Conservation (phyloP, 2,329 filamentous ascomycete species). For the Rhinocladiella similis region DNA sequence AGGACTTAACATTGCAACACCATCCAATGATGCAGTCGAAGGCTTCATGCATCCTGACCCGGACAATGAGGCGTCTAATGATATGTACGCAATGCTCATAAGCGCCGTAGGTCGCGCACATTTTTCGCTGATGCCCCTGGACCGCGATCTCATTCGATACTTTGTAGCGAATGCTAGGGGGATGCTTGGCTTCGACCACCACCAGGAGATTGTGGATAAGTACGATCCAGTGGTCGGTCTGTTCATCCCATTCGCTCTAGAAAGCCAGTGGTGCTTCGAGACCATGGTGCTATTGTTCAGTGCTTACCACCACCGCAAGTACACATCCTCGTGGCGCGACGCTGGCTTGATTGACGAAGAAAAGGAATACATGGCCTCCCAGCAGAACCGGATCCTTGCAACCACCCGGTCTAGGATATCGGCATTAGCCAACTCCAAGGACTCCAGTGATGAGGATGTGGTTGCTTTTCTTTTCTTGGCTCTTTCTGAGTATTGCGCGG, state of each 20-base stretch:
- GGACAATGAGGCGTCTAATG: constrained; percentile 1
- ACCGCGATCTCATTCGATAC: constrained; percentile 18
- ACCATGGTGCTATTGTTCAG: constrained; percentile 22
- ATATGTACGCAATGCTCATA: constrained; percentile 3
- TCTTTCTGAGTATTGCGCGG: constrained; percentile 18
- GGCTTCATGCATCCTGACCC: not conserved
- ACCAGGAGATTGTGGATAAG: constrained; percentile 15
- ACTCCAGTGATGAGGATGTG: constrained; percentile 20
- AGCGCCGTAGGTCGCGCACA: constrained; percentile 1
- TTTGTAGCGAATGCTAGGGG: constrained; percentile 16
- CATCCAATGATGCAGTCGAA: not conserved
- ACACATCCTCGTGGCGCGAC: not conserved
- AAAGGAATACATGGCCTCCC: constrained; percentile 19
- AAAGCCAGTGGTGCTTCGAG: constrained; percentile 23
- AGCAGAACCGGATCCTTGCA: constrained; percentile 21
- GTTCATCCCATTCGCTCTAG: constrained; percentile 20
- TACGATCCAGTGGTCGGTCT: constrained; percentile 15
- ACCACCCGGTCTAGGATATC: constrained; percentile 20
- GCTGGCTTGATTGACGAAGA: constrained; percentile 7
- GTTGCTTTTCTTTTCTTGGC: constrained; percentile 23
- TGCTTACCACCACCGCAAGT: constrained; percentile 13
- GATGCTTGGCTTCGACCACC: constrained; percentile 18
- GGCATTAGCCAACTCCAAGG: constrained; percentile 12
- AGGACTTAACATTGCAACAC: constrained; percentile 8
- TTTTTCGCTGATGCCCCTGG: constrained; percentile 5